Base-by-base conservation (phyloP, 1,139 yeast species). In the Blastobotrys arbuscula region DNA sequence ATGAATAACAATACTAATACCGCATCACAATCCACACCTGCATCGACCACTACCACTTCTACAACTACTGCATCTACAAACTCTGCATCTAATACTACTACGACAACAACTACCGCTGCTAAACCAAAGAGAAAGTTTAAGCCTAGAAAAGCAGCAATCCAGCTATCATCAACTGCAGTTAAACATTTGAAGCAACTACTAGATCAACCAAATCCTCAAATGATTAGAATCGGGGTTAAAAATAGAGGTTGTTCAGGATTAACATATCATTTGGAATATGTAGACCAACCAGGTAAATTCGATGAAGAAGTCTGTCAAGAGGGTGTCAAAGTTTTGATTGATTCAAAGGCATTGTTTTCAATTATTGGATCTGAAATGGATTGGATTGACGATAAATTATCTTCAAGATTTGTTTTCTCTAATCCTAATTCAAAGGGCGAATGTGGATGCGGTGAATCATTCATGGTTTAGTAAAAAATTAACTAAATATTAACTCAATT, bases 321-420 rank as follows among this genome's bases (percentile, higher is more conserved):
- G 59, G 97, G 95, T 24, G 95, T 92, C 43, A 86, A 82, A 68
- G 95, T 92, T 4, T 75, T 90, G 53, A 88, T 92, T 50, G 98
- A 92, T 66, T 89, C 97, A 24, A 92, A 92, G 68, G 97, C 98
- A 1, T 74, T 92, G 52, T 90, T 92, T 66, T 84, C 95, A 56
- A 90, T 92, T 45, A 95, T 92, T 52, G 98, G 98, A 1, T 84
- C 95, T 3, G 96, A 89, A 68, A 92, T 92, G 98, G 98, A 92
- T 69, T 92, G 97, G 96, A 74, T 87, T 51, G 97, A 92, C 63
- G 97, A 92, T 64, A 89, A 88, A 67, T 73, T 92, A 55, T 79
- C 90, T 34, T 82, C 95, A 16, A 78, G 95, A 63, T 92, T 92
- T 66, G 88, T 92, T 35, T 92, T 92, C 73, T 82, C 77, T 68